Evolutionary conservation across 192 early-diverging fungal species (phyloP).

Genomic region (Oehlia diaphana): DNA sequence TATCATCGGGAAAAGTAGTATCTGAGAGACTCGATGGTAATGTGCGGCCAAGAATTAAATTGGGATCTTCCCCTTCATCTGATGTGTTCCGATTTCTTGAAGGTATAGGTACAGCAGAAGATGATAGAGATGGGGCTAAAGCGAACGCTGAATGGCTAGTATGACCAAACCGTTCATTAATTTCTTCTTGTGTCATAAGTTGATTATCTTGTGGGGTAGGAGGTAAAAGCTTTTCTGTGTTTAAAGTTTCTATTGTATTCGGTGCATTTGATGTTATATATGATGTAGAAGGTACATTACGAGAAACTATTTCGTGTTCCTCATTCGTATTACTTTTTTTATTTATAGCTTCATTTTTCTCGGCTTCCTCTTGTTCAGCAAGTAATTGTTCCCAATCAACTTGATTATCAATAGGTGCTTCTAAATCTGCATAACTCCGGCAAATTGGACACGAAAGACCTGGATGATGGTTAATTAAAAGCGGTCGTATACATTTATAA

Average conservation of each 20-base stretch:
- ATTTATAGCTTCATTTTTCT: constrained; percentile 19
- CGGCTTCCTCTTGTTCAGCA: constrained; percentile 51
- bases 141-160: neutral
- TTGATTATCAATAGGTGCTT: constrained; percentile 63
- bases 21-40: constrained; percentile 20
- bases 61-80: constrained; percentile 18
- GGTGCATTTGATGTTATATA: constrained; percentile 23
- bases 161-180: neutral
- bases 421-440: constrained; percentile 89
- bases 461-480: constrained; percentile 67
- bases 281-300: constrained; percentile 20
- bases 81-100: neutral
- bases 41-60: constrained; percentile 7
- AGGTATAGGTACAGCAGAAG: constrained; percentile 9
- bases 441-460: constrained; percentile 90
- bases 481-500: constrained; percentile 87
- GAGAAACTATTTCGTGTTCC: neutral
- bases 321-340: neutral
- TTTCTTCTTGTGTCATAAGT: constrained; percentile 11
- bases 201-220: neutral
- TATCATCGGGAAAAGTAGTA: neutral
- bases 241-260: constrained; percentile 22
- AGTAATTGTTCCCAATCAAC: constrained; percentile 35
- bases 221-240: constrained; percentile 5
- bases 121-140: neutral